Evolutionary conservation across 257 asterid species (phyloP), one percentile per base, ranked within the genome.

Genomic region (Vinca minor): DNA sequence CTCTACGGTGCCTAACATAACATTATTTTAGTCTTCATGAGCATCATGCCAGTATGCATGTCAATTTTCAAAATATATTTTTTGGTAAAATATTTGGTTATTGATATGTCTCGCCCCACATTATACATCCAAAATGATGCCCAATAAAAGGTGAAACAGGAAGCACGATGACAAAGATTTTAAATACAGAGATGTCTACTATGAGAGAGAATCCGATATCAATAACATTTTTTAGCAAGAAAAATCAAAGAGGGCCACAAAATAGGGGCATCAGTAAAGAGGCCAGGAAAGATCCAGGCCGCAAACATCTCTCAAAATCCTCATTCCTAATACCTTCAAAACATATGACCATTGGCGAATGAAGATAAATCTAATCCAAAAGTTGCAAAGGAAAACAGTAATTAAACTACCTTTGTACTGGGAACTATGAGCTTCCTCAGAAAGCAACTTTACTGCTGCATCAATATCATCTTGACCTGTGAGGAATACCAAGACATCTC

Each of bases 401-500:
- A 62, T 52, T 25, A 46, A 64, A 67, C 39, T 70, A 92, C 94
- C 97, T 89, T 80, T 74, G 48, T 82, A 84, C 75, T 71, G 77
- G 20, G 72, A 72, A 61, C 49, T 66, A 44, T 76, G 77, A 65
- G 91, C 73, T 78, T 89, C 97, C 78, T 92, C 98, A 36, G 94
- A 74, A 56, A 92, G 91, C 83, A 92, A 71, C 78, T 81, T 91
- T 55, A 81, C 78, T 48, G 96, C 96, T 70, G 92, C 89, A 76
- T 92, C 97, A 77, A 92, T 89, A 76, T 89, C 98, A 74, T 92
- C 98, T 85, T 92, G 95, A 65, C 98, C 97, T 4, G 97, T 92
- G 49, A 92, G 94, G 71, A 92, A 87, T 59, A 89, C 95, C 70
- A 92, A 81, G 73, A 92, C 81, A 81, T 92, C 98, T 56, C 98